Base-by-base conservation (phyloP, 2,329 filamentous ascomycete genomes). In the Fusarium transvaalense region DNA sequence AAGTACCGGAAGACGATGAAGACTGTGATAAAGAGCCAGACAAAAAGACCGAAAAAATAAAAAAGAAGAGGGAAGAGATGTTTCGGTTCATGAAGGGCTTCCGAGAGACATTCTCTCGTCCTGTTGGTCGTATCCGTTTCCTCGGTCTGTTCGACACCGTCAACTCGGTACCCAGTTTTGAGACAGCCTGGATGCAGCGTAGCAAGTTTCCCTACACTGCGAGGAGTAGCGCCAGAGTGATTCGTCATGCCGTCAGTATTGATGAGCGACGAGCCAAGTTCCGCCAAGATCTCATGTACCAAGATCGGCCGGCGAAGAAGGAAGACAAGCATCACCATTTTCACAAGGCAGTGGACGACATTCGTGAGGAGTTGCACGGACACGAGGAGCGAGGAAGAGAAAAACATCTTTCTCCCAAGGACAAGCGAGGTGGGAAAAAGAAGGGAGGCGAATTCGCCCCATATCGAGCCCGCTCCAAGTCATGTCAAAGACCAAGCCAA, bases 81-180 rank as follows among this genome's bases (percentile, higher is more conserved):
- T 92, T 91, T 69, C 79, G 85, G 10, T 94, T 92, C 73, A 91
- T 95, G 88, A 91, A 90, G 69, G 89, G 88, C 0, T 96, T 96
- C 75, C 86, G 92, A 21, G 91, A 94, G 77, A 95, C 92, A 0
- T 96, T 96, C 75, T 91, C 89, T 41, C 83, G 92, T 1, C 92
- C 92, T 0, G 90, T 94, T 3, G 85, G 89, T 13, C 85, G 91
- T 1, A 93, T 95, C 64, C 85, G 86, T 3, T 94, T 95, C 70
- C 82, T 96, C 2, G 92, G 92, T 0, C 83, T 96, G 0, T 96
- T 95, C 66, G 92, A 95, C 71, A 94, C 91, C 0, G 92, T 95
- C 66, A 94, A 94, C 73, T 92, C 89, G 15, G 91, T 94, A 0
- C 91, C 92, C 2, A 84, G 86, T 5, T 96, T 96, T 61, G 92